Evolutionary conservation across 192 early-diverging fungal genomes (phyloP).

Genomic region (Linderina pennispora): DNA sequence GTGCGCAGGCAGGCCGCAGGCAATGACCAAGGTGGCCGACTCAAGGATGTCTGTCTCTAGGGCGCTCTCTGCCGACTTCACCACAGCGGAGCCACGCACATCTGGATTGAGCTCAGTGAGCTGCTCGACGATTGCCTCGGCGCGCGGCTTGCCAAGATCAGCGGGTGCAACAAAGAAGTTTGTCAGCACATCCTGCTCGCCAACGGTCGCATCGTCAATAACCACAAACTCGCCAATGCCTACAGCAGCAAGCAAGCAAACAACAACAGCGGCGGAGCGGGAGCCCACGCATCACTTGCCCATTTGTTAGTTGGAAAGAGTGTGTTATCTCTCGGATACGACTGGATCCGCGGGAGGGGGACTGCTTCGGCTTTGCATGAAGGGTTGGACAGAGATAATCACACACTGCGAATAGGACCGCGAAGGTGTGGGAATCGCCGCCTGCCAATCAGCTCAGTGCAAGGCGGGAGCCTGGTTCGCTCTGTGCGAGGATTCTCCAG

Average conservation of each 20-base stretch:
- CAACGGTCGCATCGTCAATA: constrained; percentile 66
- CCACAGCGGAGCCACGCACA: constrained; percentile 56
- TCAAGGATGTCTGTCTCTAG: constrained; percentile 65
- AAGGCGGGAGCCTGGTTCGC: too few relatives aligned
- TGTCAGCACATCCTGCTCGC: constrained; percentile 64
- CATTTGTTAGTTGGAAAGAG: too few relatives aligned
- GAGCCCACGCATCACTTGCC: too few relatives aligned
- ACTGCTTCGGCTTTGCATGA: too few relatives aligned
- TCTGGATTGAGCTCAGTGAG: constrained; percentile 88
- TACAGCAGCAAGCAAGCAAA: constrained; percentile 34
- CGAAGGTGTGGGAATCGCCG: too few relatives aligned
- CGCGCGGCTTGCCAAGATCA: constrained; percentile 60
- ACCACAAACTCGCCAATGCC: constrained; percentile 87
- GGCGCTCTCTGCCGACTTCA: constrained; percentile 53
- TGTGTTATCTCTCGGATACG: too few relatives aligned
- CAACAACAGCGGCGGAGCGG: too few relatives aligned
- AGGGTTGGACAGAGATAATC: too few relatives aligned
- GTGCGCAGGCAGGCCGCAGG: constrained; percentile 53
- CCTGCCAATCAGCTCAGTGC: too few relatives aligned
- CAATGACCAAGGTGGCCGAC: constrained; percentile 64
- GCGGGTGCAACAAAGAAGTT: constrained; percentile 88
- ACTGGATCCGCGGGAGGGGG: too few relatives aligned
- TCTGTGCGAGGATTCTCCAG: too few relatives aligned
- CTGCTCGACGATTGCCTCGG: constrained; percentile 54
- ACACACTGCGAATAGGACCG: too few relatives aligned